These are phyloP conservation scores for Clonostachys chloroleuca DNA, from an alignment of 2,329 filamentous ascomycete genomes.

Conservation along the genomic window DNA sequence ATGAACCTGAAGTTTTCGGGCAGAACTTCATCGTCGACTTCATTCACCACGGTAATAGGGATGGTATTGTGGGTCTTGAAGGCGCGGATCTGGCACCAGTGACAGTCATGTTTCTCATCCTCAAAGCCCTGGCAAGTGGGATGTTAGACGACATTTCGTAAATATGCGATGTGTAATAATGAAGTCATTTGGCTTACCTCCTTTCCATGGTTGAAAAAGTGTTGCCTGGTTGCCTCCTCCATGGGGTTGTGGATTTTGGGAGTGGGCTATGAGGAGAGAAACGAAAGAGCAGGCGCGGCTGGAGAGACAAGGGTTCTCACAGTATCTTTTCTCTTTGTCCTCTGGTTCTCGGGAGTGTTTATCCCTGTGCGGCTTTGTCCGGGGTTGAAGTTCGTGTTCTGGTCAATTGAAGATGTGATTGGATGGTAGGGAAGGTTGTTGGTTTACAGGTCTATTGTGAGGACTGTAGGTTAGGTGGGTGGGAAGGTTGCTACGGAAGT, in stretches of 20 bases:
- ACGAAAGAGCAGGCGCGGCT: too few species aligned
- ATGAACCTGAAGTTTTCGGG: constrained; percentile 68
- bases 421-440: too few species aligned
- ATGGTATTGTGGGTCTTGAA: constrained; percentile 42
- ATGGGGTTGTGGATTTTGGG: constrained; percentile 17
- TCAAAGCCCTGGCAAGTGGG: constrained; percentile 19
- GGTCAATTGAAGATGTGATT: too few species aligned
- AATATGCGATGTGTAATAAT: background rate
- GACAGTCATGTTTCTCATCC: constrained; percentile 41
- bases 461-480: background rate
- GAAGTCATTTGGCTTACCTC: background rate
- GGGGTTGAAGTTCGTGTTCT: too few species aligned
- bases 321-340: too few species aligned
- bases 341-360: too few species aligned
- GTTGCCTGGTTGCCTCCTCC: constrained; percentile 37
- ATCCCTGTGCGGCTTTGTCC: too few species aligned
- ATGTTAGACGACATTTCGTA: background rate
- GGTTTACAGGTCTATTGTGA: background rate
- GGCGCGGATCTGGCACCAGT: constrained; percentile 56
- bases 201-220: constrained; percentile 46
- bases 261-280: too few species aligned
- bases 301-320: too few species aligned
- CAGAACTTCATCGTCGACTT: constrained; percentile 48
- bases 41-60: constrained; percentile 63
- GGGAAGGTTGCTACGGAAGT: background rate